These are phyloP conservation scores for Candida verbasci DNA, from an alignment of 805 yeast species.

Conservation along the genomic window DNA sequence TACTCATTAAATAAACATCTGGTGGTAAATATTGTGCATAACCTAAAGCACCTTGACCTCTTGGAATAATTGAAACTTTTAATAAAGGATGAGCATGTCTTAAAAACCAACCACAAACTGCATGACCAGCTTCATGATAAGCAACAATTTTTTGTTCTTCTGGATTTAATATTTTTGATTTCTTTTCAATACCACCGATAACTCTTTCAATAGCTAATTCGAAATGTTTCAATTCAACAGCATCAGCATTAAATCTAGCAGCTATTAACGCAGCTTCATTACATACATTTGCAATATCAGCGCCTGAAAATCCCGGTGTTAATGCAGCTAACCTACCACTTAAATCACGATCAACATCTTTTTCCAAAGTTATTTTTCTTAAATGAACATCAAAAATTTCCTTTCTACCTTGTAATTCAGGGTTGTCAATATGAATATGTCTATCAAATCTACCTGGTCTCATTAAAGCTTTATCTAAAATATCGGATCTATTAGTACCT, in stretches of 20 bases:
- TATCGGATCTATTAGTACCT: conserved; percentile 95
- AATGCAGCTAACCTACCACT: conserved; percentile 89
- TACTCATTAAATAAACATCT: conserved; percentile 75
- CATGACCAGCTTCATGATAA: conserved; percentile 98
- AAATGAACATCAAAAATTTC: conserved; percentile 89
- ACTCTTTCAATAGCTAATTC: conserved; percentile 97
- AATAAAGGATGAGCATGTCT: conserved; percentile 88
- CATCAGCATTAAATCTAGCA: conserved; percentile 73
- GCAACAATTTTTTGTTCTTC: conserved; percentile 91
- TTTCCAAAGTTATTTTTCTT: conserved; percentile 58
- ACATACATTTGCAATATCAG: conserved; percentile 95
- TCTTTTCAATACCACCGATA: conserved; percentile 92
- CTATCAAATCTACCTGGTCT: conserved; percentile 98
- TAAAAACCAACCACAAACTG: conserved; percentile 95
- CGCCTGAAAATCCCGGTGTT: conserved; percentile 98
- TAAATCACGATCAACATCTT: conserved; percentile 43
- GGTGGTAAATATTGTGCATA: conserved; percentile 97
- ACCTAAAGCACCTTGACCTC: conserved; percentile 96
- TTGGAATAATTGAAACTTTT: conserved; percentile 93
- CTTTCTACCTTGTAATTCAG: conserved; percentile 92
- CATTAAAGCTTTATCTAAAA: conserved; percentile 84
- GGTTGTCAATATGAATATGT: conserved; percentile 85
- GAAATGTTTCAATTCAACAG: conserved; percentile 74
- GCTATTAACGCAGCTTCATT: conserved; percentile 98
- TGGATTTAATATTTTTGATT: conserved; percentile 73